phyloP scores from a whole-genome alignment of 2,329 filamentous ascomycete species.

The Fusarium verticillioides region DNA sequence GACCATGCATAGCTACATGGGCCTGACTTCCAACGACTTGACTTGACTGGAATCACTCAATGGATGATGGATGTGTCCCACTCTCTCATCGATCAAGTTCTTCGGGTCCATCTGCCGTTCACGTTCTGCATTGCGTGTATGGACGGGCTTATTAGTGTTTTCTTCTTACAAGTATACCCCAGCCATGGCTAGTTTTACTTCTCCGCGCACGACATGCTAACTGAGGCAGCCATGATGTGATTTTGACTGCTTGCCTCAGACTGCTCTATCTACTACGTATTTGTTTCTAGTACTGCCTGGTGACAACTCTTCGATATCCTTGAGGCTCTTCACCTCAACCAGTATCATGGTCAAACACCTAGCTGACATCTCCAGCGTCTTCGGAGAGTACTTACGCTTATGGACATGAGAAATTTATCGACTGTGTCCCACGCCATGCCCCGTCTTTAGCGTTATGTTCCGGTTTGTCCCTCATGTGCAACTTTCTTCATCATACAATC shows the following conservation, averaged over 20 bases:
- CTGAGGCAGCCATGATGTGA: background rate
- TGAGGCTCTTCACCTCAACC: background rate
- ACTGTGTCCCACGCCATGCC: constrained; percentile 11
- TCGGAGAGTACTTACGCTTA: background rate
- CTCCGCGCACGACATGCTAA: background rate
- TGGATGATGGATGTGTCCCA: constrained; percentile 21
- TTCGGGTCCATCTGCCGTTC: constrained; percentile 17
- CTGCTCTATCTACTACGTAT: background rate
- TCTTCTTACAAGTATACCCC: constrained; percentile 1
- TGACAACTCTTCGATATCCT: background rate
- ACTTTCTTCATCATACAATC: constrained; percentile 13
- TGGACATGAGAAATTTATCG: constrained; percentile 29
- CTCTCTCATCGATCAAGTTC: constrained; percentile 5
- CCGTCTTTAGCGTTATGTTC: constrained; percentile 25
- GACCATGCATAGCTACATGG: background rate
- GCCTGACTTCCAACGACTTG: background rate
- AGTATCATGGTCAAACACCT: background rate
- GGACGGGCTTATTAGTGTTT: background rate
- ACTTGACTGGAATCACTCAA: constrained; percentile 5
- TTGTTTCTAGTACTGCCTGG: background rate
- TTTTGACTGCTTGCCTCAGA: background rate
- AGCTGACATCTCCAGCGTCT: background rate
- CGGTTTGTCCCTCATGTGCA: constrained; percentile 40
- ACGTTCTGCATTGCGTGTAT: background rate
- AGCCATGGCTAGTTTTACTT: background rate